Evolutionary conservation across 805 yeast genomes (phyloP), one percentile per base, ranked within the genome.

Genomic region (Teunomyces kruisii): DNA sequence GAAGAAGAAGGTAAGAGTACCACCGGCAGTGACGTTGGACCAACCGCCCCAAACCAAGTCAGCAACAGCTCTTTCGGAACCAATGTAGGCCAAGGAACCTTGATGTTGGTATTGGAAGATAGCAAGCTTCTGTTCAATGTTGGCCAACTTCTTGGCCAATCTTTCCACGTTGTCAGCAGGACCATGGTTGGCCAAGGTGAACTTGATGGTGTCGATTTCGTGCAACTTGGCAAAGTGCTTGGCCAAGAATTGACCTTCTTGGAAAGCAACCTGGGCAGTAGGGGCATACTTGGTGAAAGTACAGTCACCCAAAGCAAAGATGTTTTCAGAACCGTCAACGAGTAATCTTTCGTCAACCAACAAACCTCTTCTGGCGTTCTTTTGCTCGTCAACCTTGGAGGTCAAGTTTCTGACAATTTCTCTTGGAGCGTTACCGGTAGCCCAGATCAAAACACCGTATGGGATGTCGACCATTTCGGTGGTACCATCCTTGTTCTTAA

Each of bases 231-330:
- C 78, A 66, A 91, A 85, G 53, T 83, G 80, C 28, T 74, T 71
- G 45, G 91, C 94, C 54, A 91, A 78, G 70, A 80, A 91, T 46
- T 76, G 74, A 65, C 97, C 97, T 70, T 91, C 88, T 75, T 91
- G 97, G 71, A 89, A 83, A 33, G 98, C 98, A 45, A 90, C 97
- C 76, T 91, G 97, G 19, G 97, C 98, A 50, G 98, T 91, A 56
- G 97, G 97, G 35, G 96, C 94, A 56, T 81, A 83, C 64, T 88
- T 88, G 52, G 94, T 87, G 66, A 86, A 83, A 31, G 97, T 88
- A 73, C 97, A 91, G 73, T 91, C 98, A 65, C 98, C 98, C 46
- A 91, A 71, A 40, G 96, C 97, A 68, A 77, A 92, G 55, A 92
- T 82, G 58, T 87, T 87, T 56, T 76, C 76, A 35, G 89, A 78